These are phyloP conservation scores for Helotiales sp. DNA, from an alignment of 2,329 filamentous ascomycete species.

Conservation along the genomic window DNA sequence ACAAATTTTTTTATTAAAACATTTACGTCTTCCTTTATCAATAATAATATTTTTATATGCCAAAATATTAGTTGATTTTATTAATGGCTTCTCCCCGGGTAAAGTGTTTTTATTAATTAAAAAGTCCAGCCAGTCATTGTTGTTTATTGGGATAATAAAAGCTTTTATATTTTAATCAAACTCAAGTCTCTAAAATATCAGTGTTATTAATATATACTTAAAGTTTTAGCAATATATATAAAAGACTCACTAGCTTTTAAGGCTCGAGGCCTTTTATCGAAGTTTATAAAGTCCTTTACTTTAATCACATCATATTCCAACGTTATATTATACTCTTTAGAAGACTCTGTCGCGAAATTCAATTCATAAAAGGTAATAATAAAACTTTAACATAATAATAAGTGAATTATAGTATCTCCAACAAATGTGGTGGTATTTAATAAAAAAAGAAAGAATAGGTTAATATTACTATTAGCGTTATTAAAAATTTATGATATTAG, in stretches of 20 bases:
- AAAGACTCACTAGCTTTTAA: slow-evolving; percentile 23
- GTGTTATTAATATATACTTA: slow-evolving; percentile 26
- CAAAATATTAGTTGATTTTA: slow-evolving; percentile 12
- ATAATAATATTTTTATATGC: slow-evolving; percentile 16
- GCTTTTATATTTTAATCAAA: too few relatives aligned
- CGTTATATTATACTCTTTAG: slow-evolving; percentile 14
- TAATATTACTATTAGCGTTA: slow-evolving; percentile 23
- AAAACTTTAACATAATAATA: slow-evolving; percentile 12
- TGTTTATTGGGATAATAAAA: too few relatives aligned
- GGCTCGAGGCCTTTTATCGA: slow-evolving; percentile 17
- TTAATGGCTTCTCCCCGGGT: too few relatives aligned
- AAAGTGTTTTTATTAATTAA: too few relatives aligned
- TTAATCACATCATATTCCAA: slow-evolving; percentile 16
- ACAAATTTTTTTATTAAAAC: slow-evolving; percentile 24
- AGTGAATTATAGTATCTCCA: slow-evolving; percentile 12
- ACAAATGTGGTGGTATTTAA: slow-evolving; percentile 15
- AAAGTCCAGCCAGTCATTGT: too few relatives aligned
- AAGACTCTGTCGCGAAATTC: slow-evolving; percentile 19
- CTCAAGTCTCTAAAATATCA: slow-evolving; percentile 20
- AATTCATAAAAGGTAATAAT: slow-evolving; percentile 13
- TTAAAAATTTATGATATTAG: slow-evolving; percentile 20
- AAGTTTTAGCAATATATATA: slow-evolving; percentile 20
- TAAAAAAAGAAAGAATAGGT: slow-evolving; percentile 19
- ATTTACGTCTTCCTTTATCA: slow-evolving; percentile 17
- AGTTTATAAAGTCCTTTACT: slow-evolving; percentile 12